These are phyloP conservation scores for Astragalus membranaceus DNA, from an alignment of 306 rosid species.

Conservation along the genomic window DNA sequence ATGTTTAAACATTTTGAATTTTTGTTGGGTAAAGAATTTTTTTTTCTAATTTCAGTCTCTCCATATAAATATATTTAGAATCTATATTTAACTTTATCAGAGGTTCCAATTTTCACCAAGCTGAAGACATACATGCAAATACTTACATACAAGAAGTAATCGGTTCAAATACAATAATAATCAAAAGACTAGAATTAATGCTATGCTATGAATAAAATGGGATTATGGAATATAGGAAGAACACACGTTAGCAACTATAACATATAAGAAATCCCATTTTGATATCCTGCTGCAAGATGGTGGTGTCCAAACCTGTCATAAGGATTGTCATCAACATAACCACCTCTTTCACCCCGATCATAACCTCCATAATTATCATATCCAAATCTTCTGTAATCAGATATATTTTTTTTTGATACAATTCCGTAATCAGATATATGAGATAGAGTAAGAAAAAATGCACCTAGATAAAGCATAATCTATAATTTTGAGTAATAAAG, in stretches of 20 bases:
- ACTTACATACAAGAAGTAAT: not conserved
- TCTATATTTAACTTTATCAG: not conserved
- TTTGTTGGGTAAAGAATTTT: not conserved
- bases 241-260: not conserved
- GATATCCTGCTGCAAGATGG: constrained; percentile 56
- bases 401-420: no score
- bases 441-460: not conserved
- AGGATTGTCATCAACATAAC: constrained; percentile 68
- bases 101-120: not conserved
- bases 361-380: constrained; percentile 75
- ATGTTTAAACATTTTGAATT: not conserved
- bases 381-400: constrained; percentile 47
- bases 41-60: not conserved
- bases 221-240: not conserved
- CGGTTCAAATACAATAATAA: not conserved
- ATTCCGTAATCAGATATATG: no score
- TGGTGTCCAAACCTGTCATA: constrained; percentile 76
- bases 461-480: not conserved
- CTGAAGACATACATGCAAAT: not conserved
- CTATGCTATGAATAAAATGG: not conserved
- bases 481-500: not conserved
- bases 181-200: not conserved
- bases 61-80: not conserved
- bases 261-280: constrained; percentile 64
- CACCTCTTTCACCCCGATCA: constrained; percentile 78